Evolutionary conservation across 495 filamentous ascomycete species (phyloP), one percentile per base, ranked within the genome.

Genomic region (Bacidia rubella): DNA sequence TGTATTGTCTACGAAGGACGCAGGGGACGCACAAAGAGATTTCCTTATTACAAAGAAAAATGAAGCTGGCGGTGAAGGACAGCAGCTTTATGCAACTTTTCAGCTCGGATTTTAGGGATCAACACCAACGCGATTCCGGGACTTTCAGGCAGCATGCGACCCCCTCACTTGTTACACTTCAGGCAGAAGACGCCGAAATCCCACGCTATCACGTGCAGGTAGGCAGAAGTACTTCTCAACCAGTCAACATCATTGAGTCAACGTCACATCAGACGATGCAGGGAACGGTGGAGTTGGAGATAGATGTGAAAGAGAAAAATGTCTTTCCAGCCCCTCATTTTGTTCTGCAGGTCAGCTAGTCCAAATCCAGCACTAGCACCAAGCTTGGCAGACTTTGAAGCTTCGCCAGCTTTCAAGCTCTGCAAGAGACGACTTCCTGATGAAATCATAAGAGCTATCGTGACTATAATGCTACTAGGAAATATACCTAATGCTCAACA

Each of bases 111-210:
- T 39, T 23, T 29, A 4, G 17, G 11, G 11, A 11, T 29, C 12
- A 32, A 26, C 15, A 5, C 1, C 17, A 38, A 48, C 39, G 43
- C 17, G 17, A 22, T 19, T 25, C 21, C 17, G 52, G 21, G 11
- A 4, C 41, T 20, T 9, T 7, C 19, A 22, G 41, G 41, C 29
- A 35, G 15, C 29, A 35, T 15, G 15, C 29, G 29, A 35, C 29
- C 29, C 29, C 29, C 29, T 7, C 15, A 7, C 15, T 35, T 15
- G 29, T n/a, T 29, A n/a, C 10, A 12, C 38, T 38, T 25, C 29
- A 50, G 47, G 47, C 47, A 50, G 47, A 50, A 50, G 47, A n/a
- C 25, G 10, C 17, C 26, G 19, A 10, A 38, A 38, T 0, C 47
- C 47, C 41, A 20, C 41, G 41, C 20, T 17, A 44, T 44, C 41